These are phyloP conservation scores for Plasmodium inui DNA, from an alignment of 169 alveolate genomes.

Conservation along the genomic window DNA sequence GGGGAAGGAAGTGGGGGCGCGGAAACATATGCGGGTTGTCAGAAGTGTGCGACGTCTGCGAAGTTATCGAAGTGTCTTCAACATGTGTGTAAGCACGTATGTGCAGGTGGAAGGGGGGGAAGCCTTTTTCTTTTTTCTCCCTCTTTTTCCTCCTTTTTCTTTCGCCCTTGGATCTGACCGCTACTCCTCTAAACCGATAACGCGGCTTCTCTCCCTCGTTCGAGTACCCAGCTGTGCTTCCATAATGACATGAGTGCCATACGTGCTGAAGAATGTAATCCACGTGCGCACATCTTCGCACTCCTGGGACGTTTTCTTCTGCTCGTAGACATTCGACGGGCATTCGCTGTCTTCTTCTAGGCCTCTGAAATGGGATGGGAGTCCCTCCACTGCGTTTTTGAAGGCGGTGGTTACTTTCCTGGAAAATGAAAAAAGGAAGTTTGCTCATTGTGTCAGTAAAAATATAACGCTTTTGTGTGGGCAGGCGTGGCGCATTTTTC, in stretches of 20 bases:
- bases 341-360: constrained; percentile 76
- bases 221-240: constrained; percentile 84
- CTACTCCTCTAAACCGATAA: background rate
- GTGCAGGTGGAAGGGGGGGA: background rate
- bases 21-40: background rate
- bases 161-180: background rate
- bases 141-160: background rate
- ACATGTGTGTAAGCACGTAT: background rate
- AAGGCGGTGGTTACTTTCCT: constrained; percentile 82
- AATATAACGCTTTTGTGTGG: background rate
- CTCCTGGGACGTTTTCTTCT: constrained; percentile 71
- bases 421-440: background rate
- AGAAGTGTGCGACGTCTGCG: background rate
- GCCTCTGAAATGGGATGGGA: constrained; percentile 83
- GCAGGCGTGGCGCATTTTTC: background rate
- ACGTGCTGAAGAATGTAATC: constrained; percentile 84
- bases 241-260: constrained; percentile 87
- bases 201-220: background rate
- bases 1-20: background rate
- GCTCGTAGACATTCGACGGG: constrained; percentile 79
- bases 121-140: background rate
- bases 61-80: background rate
- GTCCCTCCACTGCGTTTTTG: constrained; percentile 78
- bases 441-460: background rate
- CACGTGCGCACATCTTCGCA: constrained; percentile 82